Evolutionary conservation across 768 basidiomycete genomes (phyloP).

Genomic region (Collybia nuda): DNA sequence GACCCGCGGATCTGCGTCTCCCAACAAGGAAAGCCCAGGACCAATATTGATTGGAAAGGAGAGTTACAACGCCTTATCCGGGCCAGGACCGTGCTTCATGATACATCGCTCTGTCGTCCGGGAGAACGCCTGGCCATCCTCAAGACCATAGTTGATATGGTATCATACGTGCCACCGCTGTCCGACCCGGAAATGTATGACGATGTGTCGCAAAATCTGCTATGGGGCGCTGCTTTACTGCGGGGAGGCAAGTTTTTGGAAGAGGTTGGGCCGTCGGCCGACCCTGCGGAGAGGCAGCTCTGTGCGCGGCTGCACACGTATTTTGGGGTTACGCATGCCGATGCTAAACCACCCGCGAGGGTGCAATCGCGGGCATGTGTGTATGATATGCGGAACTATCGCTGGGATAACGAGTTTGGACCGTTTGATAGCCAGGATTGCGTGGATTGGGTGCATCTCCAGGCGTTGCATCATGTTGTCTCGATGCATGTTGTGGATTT

Average conservation of each 20-base stretch:
- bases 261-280: conserved; percentile 2
- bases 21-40: conserved; percentile 28
- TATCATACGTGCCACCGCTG: conserved; percentile 39
- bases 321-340: conserved; percentile 52
- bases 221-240: conserved; percentile 48
- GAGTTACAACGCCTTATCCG: conserved; percentile 57
- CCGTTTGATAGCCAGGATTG: conserved; percentile 49
- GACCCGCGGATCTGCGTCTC: conserved; percentile 56
- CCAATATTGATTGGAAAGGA: conserved; percentile 47
- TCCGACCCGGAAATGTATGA: conserved; percentile 17
- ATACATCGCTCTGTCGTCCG: conserved; percentile 30
- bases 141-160: conserved; percentile 50
- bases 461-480: conserved; percentile 54
- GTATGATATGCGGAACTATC: conserved; percentile 63
- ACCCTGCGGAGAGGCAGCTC: conserved; percentile 38
- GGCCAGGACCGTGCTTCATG: conserved; percentile 45
- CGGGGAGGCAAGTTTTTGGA: conserved; percentile 47
- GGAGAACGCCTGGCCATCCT: conserved; percentile 45
- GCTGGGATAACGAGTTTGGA: conserved; percentile 48
- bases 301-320: conserved; percentile 52
- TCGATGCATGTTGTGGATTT: conserved; percentile 50
- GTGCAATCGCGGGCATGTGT: conserved; percentile 52
- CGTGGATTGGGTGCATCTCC: conserved; percentile 64
- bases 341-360: conserved; percentile 30
- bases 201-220: conserved; percentile 47